phyloP scores from a whole-genome alignment of 2,329 filamentous ascomycete genomes.

The Biscogniauxia sp. region DNA sequence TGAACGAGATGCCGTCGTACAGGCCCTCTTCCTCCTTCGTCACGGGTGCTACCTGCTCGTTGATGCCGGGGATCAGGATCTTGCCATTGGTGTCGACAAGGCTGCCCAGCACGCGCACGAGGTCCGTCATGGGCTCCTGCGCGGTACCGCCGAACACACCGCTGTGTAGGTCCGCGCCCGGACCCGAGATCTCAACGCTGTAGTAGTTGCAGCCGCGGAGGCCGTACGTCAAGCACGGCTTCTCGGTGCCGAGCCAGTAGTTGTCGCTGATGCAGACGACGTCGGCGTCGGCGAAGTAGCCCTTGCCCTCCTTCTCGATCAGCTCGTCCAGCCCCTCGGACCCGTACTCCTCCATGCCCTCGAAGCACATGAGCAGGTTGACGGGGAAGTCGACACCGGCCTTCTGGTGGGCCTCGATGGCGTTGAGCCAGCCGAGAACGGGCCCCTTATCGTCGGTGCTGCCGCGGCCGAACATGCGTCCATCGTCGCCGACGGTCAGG shows the following conservation, averaged over 20 bases:
- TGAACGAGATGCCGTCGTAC: conserved; percentile 90
- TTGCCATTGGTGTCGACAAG: conserved; percentile 89
- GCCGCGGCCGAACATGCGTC: conserved; percentile 92
- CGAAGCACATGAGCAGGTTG: conserved; percentile 98
- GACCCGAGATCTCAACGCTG: conserved; percentile 83
- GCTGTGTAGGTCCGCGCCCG: conserved; percentile 90
- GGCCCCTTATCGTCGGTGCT: conserved; percentile 98
- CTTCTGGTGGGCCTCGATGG: conserved; percentile 96
- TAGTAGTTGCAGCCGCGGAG: conserved; percentile 98
- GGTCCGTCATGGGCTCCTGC: conserved; percentile 97
- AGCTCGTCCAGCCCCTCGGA: conserved; percentile 95
- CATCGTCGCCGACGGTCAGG: conserved; percentile 82
- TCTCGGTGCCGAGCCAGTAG: conserved; percentile 99
- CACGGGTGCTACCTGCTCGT: conserved; percentile 86
- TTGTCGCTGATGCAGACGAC: conserved; percentile 99
- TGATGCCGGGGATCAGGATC: conserved; percentile 91
- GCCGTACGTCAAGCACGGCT: conserved; percentile 96
- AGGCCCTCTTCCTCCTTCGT: conserved; percentile 81
- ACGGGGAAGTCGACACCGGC: conserved; percentile 92
- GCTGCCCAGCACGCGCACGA: conserved; percentile 76
- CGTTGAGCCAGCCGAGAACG: conserved; percentile 95
- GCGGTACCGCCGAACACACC: conserved; percentile 96
- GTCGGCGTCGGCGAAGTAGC: conserved; percentile 92
- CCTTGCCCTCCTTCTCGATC: conserved; percentile 85
- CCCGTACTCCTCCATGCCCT: conserved; percentile 99